These are phyloP conservation scores for Fennellomyces sp. DNA, from an alignment of 371 early-diverging fungal genomes.

Conservation along the genomic window DNA sequence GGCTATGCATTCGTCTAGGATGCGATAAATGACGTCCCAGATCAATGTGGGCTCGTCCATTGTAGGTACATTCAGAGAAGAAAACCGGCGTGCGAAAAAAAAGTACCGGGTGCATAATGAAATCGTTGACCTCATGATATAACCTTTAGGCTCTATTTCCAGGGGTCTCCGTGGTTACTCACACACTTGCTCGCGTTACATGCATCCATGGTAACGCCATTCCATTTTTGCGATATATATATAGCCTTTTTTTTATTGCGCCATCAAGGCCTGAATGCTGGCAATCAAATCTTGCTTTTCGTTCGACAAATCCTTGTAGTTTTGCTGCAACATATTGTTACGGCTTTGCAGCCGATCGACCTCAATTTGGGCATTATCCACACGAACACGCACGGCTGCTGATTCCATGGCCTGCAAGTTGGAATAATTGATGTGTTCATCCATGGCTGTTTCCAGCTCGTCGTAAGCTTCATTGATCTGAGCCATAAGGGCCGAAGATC, in stretches of 20 bases:
- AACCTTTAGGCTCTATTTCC: too few relatives aligned
- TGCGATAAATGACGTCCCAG: conserved; percentile 12
- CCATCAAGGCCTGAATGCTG: background rate
- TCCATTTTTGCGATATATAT: background rate
- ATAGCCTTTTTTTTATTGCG: background rate
- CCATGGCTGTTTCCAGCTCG: conserved; percentile 63
- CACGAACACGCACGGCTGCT: conserved; percentile 67
- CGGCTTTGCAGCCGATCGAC: conserved; percentile 60
- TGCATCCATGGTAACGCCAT: too few relatives aligned
- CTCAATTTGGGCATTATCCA: conserved; percentile 70
- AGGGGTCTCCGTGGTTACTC: too few relatives aligned
- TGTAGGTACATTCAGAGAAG: background rate
- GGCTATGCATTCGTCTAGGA: conserved; percentile 9
- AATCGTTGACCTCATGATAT: too few relatives aligned
- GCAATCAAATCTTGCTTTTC: conserved; percentile 6
- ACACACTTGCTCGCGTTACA: too few relatives aligned
- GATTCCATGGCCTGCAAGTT: conserved; percentile 59
- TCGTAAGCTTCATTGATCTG: conserved; percentile 65
- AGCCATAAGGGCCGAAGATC: conserved; percentile 62
- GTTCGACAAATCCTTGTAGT: conserved; percentile 64
- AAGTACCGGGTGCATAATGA: background rate
- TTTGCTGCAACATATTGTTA: conserved; percentile 75
- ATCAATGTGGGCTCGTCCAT: background rate
- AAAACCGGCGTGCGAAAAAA: background rate
- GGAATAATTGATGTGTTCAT: conserved; percentile 71